Conservation (phyloP, 768 basidiomycete genomes). For the Podaxis sp. region DNA sequence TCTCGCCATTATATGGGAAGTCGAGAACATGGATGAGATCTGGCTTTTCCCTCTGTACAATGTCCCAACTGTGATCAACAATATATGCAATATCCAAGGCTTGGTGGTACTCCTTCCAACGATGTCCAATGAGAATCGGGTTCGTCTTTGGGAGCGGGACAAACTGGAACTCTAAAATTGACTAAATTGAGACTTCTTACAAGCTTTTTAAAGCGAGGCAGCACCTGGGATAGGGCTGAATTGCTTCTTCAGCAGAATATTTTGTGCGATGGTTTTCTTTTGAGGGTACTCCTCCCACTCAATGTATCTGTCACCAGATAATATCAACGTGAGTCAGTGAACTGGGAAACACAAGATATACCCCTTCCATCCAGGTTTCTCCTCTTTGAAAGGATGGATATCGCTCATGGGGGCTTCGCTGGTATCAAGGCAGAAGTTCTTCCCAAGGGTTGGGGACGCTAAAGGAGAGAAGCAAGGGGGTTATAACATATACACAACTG, state of each 20-base stretch:
- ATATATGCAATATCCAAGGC: slow-evolving; percentile 45
- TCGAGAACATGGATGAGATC: slow-evolving; percentile 51
- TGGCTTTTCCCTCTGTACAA: slow-evolving; percentile 50
- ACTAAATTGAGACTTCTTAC: not conserved
- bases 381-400: slow-evolving; percentile 10
- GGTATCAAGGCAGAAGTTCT: not conserved
- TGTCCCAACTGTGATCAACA: slow-evolving; percentile 52
- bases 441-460: not conserved
- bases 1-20: slow-evolving; percentile 60
- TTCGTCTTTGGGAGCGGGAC: slow-evolving; percentile 50
- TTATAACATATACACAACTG: too few species aligned
- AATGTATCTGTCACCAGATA: slow-evolving; percentile 33
- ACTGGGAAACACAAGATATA: not conserved
- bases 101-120: slow-evolving; percentile 55
- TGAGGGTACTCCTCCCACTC: slow-evolving; percentile 51
- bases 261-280: slow-evolving; percentile 38
- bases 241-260: slow-evolving; percentile 38
- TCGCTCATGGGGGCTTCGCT: not conserved
- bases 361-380: slow-evolving; percentile 17
- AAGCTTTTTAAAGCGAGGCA: not conserved
- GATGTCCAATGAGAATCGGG: slow-evolving; percentile 46
- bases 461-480: too few species aligned
- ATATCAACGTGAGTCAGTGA: not conserved
- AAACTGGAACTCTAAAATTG: slow-evolving; percentile 42
- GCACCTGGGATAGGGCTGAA: slow-evolving; percentile 42